These are phyloP conservation scores for Scortechinia acanthostroma DNA, from an alignment of 2,329 filamentous ascomycete species.

Conservation along the genomic window DNA sequence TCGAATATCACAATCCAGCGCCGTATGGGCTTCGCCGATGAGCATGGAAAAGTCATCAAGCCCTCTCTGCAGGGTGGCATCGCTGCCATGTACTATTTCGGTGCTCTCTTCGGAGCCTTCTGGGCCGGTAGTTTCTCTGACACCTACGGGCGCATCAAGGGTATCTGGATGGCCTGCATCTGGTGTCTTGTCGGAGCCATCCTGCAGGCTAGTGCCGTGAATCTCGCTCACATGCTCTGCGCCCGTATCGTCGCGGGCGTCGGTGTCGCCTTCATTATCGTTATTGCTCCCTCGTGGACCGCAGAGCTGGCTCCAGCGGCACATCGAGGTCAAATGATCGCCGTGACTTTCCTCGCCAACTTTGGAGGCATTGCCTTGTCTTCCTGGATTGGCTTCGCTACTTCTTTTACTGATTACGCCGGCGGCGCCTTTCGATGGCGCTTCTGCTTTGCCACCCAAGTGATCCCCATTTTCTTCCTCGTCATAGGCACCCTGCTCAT, in stretches of 20 bases:
- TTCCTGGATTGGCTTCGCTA: constrained; percentile 15
- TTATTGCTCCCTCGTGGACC: constrained; percentile 11
- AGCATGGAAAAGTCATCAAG: no score
- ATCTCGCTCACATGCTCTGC: constrained; percentile 10
- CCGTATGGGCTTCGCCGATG: no score
- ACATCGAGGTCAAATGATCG: not conserved
- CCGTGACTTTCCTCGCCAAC: not conserved
- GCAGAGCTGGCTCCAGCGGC: constrained; percentile 7
- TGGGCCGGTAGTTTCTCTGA: constrained; percentile 10
- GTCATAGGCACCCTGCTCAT: constrained; percentile 9
- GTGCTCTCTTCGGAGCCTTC: constrained; percentile 10
- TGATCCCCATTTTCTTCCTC: constrained; percentile 9
- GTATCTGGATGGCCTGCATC: constrained; percentile 11
- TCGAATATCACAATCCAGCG: no score
- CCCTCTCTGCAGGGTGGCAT: constrained; percentile 25
- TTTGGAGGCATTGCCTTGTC: constrained; percentile 14
- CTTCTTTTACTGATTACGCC: constrained; percentile 7
- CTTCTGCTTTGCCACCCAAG: constrained; percentile 12
- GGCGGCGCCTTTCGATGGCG: constrained; percentile 11
- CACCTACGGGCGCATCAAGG: constrained; percentile 11
- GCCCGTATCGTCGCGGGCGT: constrained; percentile 12
- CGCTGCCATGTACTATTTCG: constrained; percentile 26
- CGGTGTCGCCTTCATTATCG: constrained; percentile 12
- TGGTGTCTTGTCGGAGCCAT: constrained; percentile 12
- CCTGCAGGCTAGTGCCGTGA: constrained; percentile 11